Evolutionary conservation across 225 moss, liverwort and hornwort species (phyloP).

Genomic region (Rhytidiadelphus loreus): DNA sequence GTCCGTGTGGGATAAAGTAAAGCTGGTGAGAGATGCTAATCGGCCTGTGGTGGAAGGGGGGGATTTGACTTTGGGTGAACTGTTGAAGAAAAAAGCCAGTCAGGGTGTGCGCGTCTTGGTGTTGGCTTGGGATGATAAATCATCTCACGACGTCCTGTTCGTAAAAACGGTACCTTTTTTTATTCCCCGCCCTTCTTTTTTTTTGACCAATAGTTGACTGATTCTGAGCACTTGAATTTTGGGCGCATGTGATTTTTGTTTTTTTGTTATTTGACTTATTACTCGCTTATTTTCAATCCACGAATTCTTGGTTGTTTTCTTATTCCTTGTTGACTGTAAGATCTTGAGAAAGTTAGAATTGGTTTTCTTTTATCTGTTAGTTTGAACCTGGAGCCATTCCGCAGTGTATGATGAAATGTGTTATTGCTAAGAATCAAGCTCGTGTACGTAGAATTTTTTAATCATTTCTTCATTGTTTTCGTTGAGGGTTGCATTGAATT

Average conservation of each 20-base stretch:
- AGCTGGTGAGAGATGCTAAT: slow-evolving; percentile 50
- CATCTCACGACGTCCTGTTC: slow-evolving; percentile 64
- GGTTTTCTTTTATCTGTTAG: not conserved
- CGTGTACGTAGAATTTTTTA: not conserved
- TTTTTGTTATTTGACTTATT: not conserved
- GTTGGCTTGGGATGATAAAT: slow-evolving; percentile 87
- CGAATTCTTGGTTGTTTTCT: not conserved
- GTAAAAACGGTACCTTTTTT: slow-evolving; percentile 49
- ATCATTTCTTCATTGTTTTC: not conserved
- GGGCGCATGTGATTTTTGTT: not conserved
- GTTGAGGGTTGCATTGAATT: not conserved
- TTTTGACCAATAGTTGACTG: not conserved
- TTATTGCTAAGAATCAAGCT: not conserved
- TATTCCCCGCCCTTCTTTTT: no score
- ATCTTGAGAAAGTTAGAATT: not conserved
- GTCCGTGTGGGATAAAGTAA: slow-evolving; percentile 74
- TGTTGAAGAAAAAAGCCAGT: slow-evolving; percentile 72
- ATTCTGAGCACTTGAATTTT: not conserved
- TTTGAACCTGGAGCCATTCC: not conserved
- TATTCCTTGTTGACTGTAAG: not conserved
- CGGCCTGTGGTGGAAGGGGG: slow-evolving; percentile 52
- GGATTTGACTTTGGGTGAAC: slow-evolving; percentile 59
- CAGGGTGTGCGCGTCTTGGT: slow-evolving; percentile 79
- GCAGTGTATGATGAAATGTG: not conserved
- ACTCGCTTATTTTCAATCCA: not conserved